A percentile compares a stretch with the other conserved stretches of the same genome.
Conservation (phyloP, 1,284 basidiomycete genomes). For the Marasmius fiardii region DNA sequence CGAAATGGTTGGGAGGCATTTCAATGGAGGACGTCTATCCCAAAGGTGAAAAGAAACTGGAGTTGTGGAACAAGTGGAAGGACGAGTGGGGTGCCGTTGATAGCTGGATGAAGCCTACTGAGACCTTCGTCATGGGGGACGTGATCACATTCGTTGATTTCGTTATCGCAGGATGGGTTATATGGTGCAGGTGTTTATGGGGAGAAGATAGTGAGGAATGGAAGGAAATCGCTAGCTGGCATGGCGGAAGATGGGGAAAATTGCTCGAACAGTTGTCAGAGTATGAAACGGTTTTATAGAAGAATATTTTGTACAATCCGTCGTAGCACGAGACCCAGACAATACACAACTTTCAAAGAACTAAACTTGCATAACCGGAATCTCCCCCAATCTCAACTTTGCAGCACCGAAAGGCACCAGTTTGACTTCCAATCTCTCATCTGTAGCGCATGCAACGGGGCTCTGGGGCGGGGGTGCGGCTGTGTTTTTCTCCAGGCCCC, state of each 20-base stretch:
- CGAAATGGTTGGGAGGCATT: constrained; percentile 12
- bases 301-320: too few species aligned
- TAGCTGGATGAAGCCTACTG: constrained; percentile 21
- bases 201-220: constrained; percentile 11
- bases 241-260: constrained; percentile 8
- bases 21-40: constrained; percentile 32
- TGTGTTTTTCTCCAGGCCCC: constrained; percentile 28
- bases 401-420: constrained; percentile 35
- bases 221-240: constrained; percentile 7
- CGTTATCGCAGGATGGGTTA: constrained; percentile 5
- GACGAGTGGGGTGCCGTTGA: constrained; percentile 22
- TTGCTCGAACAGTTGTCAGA: neutral
- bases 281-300: neutral
- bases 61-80: constrained; percentile 21
- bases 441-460: constrained; percentile 27
- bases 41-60: constrained; percentile 21
- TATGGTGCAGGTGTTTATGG: constrained; percentile 1
- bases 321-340: too few species aligned
- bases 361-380: constrained; percentile 28
- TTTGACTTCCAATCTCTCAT: constrained; percentile 28
- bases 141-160: constrained; percentile 9
- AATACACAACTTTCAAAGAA: neutral
- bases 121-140: constrained; percentile 20
- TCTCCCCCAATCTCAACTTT: constrained; percentile 34
- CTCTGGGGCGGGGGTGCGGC: constrained; percentile 32